Conservation (phyloP, 306 rosid species). For the Corylus americana region DNA sequence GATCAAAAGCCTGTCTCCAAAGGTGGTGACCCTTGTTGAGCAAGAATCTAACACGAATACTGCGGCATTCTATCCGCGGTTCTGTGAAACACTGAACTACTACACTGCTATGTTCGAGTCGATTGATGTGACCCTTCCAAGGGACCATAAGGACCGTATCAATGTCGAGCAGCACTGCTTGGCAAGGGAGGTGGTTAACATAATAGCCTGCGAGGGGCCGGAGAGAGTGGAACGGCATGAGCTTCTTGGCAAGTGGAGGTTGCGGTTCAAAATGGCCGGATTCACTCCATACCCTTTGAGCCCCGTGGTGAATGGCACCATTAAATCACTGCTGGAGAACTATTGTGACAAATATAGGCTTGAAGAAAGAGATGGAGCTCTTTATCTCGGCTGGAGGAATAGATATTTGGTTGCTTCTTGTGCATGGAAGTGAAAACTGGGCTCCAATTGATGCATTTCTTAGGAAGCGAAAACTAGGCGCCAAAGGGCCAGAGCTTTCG, state of each 20-base stretch:
- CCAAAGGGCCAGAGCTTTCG: neutral
- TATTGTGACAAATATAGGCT: conserved; percentile 74
- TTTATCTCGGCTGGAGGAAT: conserved; percentile 97
- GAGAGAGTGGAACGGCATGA: conserved; percentile 96
- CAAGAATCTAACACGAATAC: conserved; percentile 94
- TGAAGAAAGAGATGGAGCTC: conserved; percentile 81
- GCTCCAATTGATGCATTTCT: conserved; percentile 18
- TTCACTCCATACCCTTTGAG: conserved; percentile 85
- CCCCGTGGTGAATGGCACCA: conserved; percentile 85
- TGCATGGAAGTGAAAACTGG: conserved; percentile 73
- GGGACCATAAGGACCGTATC: conserved; percentile 77
- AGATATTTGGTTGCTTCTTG: conserved; percentile 94
- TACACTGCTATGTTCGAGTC: conserved; percentile 93
- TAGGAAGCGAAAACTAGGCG: neutral
- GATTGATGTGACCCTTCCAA: conserved; percentile 76
- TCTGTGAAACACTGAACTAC: conserved; percentile 70
- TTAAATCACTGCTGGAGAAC: conserved; percentile 74
- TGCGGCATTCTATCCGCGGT: conserved; percentile 77
- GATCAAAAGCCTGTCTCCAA: conserved; percentile 85
- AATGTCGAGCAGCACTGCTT: conserved; percentile 95
- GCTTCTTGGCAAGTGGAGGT: conserved; percentile 86
- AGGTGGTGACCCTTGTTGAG: conserved; percentile 96
- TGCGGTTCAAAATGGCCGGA: conserved; percentile 88
- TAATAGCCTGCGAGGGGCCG: conserved; percentile 87
- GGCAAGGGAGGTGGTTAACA: conserved; percentile 92